Evolutionary conservation across 331 rosid species (phyloP), one percentile per base, ranked within the genome.

Genomic region (Quercus lobata): DNA sequence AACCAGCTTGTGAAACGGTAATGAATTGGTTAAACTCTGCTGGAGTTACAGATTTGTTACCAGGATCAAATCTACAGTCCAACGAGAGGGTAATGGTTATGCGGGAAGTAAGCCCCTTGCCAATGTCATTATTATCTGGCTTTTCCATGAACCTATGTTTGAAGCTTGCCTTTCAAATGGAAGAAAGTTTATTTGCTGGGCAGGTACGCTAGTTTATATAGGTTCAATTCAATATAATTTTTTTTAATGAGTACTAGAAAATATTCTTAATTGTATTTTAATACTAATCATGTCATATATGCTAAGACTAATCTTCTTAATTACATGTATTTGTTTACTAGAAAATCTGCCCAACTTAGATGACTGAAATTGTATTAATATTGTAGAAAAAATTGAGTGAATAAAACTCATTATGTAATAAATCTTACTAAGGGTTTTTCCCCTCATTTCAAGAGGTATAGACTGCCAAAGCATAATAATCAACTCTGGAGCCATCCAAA

Each of bases 1-100:
- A 96, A 54, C 99, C 97, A 79, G 93, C 99, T 72, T 87, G 93
- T 84, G 99, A 96, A 88, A 93, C 97, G 72, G 99, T 90, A 66
- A 90, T 93, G 86, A 86, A 60, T 72, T 96, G 99, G 99, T 77
- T 96, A 73, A 80, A 82, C 69, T 87, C 98, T 77, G 90, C 93
- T 72, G 97, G 97, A 70, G 89, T 83, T 81, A 32, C 82, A 37
- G 99, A 93, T 73, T 78, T 87, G 32, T 71, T 82, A 69, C 87
- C 90, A 1, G 92, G 84, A 84, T 62, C 93, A 84, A 96, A 89
- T 88, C 66, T 91, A 53, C 98, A 90, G 86, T 52, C 90, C 68
- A 79, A 87, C 18, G 99, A 96, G 75, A 90, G 94, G 84, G 56
- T 87, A 65, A 73, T 86, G 89, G 93, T 88, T 80, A 90, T 90